Conservation (phyloP, 805 yeast genomes). For the Jamesozyma spencerorum region DNA sequence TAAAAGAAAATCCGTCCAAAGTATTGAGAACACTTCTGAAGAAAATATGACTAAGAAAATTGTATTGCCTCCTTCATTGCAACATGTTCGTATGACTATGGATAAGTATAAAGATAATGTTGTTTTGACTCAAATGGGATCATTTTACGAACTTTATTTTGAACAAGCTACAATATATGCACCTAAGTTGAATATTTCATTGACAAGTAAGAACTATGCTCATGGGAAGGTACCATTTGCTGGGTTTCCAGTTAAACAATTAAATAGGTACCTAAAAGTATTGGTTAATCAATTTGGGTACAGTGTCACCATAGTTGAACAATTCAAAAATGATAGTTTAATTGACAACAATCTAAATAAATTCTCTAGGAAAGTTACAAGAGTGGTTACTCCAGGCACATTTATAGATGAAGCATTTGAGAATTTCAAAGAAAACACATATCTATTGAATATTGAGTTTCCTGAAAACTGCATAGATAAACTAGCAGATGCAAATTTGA, state of each 20-base stretch:
- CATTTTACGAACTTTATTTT: slow-evolving; percentile 80
- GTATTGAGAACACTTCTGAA: neutral
- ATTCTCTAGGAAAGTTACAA: slow-evolving; percentile 59
- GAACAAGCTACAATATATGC: slow-evolving; percentile 77
- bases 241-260: slow-evolving; percentile 72
- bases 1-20: neutral
- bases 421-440: slow-evolving; percentile 64
- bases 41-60: too few relatives aligned
- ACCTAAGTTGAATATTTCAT: slow-evolving; percentile 58
- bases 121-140: slow-evolving; percentile 73
- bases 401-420: slow-evolving; percentile 77
- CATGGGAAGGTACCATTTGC: slow-evolving; percentile 61
- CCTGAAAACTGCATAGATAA: slow-evolving; percentile 40
- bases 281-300: slow-evolving; percentile 61
- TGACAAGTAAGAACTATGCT: slow-evolving; percentile 47
- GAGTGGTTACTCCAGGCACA: slow-evolving; percentile 90
- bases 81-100: slow-evolving; percentile 34
- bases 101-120: slow-evolving; percentile 43
- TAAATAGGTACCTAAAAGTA: slow-evolving; percentile 63
- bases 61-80: slow-evolving; percentile 30
- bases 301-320: slow-evolving; percentile 80
- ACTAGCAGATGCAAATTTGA: slow-evolving; percentile 30
- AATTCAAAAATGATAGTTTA: slow-evolving; percentile 31
- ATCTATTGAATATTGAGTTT: slow-evolving; percentile 53
- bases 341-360: slow-evolving; percentile 30